A percentile compares a stretch with the other conserved stretches of the same genome.
phyloP scores from a whole-genome alignment of 139 green algal genomes.

The Edaphochlamys debaryana region DNA sequence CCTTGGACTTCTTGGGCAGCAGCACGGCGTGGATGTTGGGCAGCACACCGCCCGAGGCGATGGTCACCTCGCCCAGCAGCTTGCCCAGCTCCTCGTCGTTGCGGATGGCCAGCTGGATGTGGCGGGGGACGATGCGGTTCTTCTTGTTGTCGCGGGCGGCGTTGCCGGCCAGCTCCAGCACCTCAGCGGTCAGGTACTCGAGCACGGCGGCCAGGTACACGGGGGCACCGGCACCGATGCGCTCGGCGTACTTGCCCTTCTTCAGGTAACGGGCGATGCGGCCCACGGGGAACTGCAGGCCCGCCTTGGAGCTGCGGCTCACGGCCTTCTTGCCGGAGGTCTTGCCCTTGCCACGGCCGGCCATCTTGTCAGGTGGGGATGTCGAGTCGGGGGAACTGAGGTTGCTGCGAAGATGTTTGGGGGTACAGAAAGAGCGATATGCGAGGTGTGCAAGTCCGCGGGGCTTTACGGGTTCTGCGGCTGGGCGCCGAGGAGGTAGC shows the following conservation, averaged over 20 bases:
- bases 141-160: slow-evolving; percentile 94
- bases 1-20: slow-evolving; percentile 78
- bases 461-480: too few relatives aligned
- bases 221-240: slow-evolving; percentile 70
- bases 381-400: too few relatives aligned
- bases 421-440: too few relatives aligned
- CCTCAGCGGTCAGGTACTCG: slow-evolving; percentile 95
- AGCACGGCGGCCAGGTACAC: slow-evolving; percentile 77
- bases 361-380: too few relatives aligned
- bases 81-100: slow-evolving; percentile 78
- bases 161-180: slow-evolving; percentile 98
- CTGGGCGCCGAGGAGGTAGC: too few relatives aligned
- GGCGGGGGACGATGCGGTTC: slow-evolving; percentile 81
- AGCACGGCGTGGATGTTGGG: slow-evolving; percentile 87
- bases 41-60: slow-evolving; percentile 54
- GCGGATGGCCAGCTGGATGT: slow-evolving; percentile 91
- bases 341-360: not conserved
- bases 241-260: slow-evolving; percentile 71
- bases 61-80: slow-evolving; percentile 70
- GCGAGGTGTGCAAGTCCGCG: too few relatives aligned
- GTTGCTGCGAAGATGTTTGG: too few relatives aligned
- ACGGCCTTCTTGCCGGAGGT: slow-evolving; percentile 73
- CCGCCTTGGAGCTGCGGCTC: slow-evolving; percentile 86
- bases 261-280: slow-evolving; percentile 87
- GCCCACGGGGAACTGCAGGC: slow-evolving; percentile 89